A percentile compares a stretch with the other conserved stretches of the same genome.
Evolutionary conservation across 352 stramenopile genomes (phyloP).

Genomic region (Phytophthora lateralis): DNA sequence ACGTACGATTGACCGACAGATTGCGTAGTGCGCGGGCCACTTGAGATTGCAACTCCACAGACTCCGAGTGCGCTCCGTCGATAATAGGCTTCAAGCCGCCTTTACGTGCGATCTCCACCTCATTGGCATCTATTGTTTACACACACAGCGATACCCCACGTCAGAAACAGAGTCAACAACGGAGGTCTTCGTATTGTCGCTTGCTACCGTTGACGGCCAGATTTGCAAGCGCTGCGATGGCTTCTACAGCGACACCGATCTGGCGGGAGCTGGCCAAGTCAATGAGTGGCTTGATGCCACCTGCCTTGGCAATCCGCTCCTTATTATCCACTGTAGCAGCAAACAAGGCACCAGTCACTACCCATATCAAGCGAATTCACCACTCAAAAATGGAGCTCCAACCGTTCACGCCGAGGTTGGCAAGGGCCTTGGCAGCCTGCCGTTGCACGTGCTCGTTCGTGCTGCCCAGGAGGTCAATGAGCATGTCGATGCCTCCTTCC

Average conservation of each 20-base stretch:
- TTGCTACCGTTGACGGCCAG: constrained; percentile 91
- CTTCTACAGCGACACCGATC: constrained; percentile 89
- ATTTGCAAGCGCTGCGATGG: constrained; percentile 94
- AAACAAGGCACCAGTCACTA: background rate
- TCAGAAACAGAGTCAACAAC: background rate
- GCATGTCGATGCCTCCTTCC: constrained; percentile 93
- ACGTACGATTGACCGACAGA: constrained; percentile 92
- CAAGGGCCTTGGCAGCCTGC: constrained; percentile 93
- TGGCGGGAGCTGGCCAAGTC: constrained; percentile 80
- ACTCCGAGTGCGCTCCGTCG: constrained; percentile 76
- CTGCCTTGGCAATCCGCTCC: constrained; percentile 89
- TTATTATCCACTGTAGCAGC: constrained; percentile 89
- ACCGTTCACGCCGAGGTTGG: constrained; percentile 94
- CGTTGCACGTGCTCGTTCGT: constrained; percentile 90
- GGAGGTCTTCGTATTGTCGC: background rate
- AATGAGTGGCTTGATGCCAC: constrained; percentile 90
- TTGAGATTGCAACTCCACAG: constrained; percentile 87
- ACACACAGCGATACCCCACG: background rate
- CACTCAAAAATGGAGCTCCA: background rate
- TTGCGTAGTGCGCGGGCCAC: constrained; percentile 93
- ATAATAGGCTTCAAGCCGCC: constrained; percentile 93
- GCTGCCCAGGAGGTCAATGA: constrained; percentile 90
- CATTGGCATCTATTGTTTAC: constrained; percentile 85
- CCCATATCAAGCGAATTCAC: background rate
- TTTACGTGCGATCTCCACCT: constrained; percentile 90